Conservation (phyloP, 179 eudicot genomes). For the Beta macrorhiza region DNA sequence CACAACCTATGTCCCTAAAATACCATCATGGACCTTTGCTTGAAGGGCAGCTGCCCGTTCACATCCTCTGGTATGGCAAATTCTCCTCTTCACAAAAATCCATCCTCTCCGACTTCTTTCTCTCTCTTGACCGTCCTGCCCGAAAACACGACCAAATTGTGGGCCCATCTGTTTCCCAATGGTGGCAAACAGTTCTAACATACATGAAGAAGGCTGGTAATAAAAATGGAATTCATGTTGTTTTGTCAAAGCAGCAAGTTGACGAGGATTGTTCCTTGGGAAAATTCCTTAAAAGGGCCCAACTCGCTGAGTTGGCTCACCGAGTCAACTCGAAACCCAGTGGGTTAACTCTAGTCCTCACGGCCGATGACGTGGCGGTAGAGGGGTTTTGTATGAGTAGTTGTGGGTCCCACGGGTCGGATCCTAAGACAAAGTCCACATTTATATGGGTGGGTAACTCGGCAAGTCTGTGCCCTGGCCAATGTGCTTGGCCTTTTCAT, state of each 20-base stretch:
- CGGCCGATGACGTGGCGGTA: slow-evolving; percentile 14
- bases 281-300: slow-evolving; percentile 3
- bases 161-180: neutral
- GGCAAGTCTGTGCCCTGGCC: slow-evolving; percentile 36
- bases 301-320: slow-evolving; percentile 7
- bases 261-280: slow-evolving; percentile 15
- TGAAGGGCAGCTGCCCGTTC: slow-evolving; percentile 35
- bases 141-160: neutral
- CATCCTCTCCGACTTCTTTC: slow-evolving; percentile 46
- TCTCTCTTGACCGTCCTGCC: slow-evolving; percentile 25
- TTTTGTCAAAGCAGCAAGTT: slow-evolving; percentile 3
- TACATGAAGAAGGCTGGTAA: slow-evolving; percentile 11
- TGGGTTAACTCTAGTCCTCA: slow-evolving; percentile 15
- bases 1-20: slow-evolving; percentile 10
- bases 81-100: slow-evolving; percentile 48
- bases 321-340: neutral
- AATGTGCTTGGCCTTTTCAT: slow-evolving; percentile 38
- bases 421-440: slow-evolving; percentile 14
- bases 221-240: neutral
- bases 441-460: slow-evolving; percentile 43
- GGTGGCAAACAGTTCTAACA: slow-evolving; percentile 15
- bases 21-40: slow-evolving; percentile 57
- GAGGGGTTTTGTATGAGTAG: slow-evolving; percentile 19
- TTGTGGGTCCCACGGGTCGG: slow-evolving; percentile 14
- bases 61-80: slow-evolving; percentile 57